Evolutionary conservation across 805 yeast species (phyloP), one percentile per base, ranked within the genome.

Genomic region (Lipomyces anomalus): DNA sequence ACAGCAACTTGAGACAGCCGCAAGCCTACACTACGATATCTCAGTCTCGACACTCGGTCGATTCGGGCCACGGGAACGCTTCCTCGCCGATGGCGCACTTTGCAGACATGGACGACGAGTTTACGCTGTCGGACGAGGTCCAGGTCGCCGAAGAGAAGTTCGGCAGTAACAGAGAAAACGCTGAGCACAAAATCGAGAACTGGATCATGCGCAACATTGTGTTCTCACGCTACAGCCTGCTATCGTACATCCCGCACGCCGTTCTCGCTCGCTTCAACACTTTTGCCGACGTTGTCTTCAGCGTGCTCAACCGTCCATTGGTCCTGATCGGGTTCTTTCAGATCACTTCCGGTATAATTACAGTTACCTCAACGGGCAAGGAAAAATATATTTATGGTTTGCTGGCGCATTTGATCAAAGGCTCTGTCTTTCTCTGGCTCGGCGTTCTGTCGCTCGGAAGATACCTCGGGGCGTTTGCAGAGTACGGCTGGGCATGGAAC

Each of bases 321-420:
- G 73, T 87, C 40, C 64, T 78, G 38, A 79, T 71, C 55, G 75
- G 79, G 42, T 67, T 79, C 44, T 69, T 75, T 22, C 79, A 84
- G 58, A 57, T 81, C 16, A 38, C 76, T 35, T 67, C 77, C 3
- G 82, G 76, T 2, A 59, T 79, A 24, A 85, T 87, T 4, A 80
- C 83, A 4, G 83, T 84, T 36, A 76, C 74, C 43, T 61, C 81
- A 34, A 64, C 88, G 58, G 97, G 95, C 33, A 67, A 76, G 64
- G 89, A 79, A 3, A 60, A 57, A 9, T 69, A 70, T 18, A 81
- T 89, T 11, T 90, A 86, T 68, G 87, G 86, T 57, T 65, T 90
- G 42, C 72, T 90, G 46, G 98, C 98, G 1, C 98, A 90, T 66
- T 86, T 87, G 74, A 90, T 90, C 64, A 90, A 90, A 65, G 98